Evolutionary conservation across 2,329 filamentous ascomycete genomes (phyloP).

Genomic region (Grosmannia penicillata): DNA sequence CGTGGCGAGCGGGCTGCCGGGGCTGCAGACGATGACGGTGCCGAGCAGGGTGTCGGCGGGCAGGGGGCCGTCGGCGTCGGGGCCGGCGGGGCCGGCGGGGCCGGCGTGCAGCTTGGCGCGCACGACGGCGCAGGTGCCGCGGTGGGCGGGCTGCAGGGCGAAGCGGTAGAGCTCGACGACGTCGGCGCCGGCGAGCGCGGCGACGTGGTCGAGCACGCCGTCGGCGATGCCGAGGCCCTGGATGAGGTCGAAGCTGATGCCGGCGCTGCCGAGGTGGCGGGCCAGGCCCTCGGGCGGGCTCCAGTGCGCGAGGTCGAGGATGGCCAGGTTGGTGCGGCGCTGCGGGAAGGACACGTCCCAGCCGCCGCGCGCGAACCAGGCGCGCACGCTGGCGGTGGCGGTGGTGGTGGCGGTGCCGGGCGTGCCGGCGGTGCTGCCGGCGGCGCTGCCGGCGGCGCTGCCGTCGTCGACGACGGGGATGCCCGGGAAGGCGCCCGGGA

Average conservation of each 20-base stretch:
- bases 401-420: conserved; percentile 1
- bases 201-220: conserved; percentile 59
- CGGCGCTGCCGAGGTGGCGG: conserved; percentile 56
- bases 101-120: conserved; percentile 43
- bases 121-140: conserved; percentile 57
- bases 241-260: conserved; percentile 69
- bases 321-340: conserved; percentile 50
- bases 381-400: conserved; percentile 24
- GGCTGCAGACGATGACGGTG: conserved; percentile 66
- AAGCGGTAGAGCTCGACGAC: conserved; percentile 66
- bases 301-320: conserved; percentile 61
- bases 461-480: conserved; percentile 48
- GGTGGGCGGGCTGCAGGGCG: conserved; percentile 50
- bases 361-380: conserved; percentile 77
- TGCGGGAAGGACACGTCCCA: conserved; percentile 60
- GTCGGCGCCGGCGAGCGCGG: conserved; percentile 59
- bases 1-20: conserved; percentile 50
- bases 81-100: not conserved
- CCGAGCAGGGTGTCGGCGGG: conserved; percentile 55
- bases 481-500: conserved; percentile 77
- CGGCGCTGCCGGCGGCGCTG: conserved; percentile 3
- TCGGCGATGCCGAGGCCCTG: conserved; percentile 65
- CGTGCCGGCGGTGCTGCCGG: conserved; percentile 5
- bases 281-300: conserved; percentile 61
- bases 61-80: conserved; percentile 29